These are phyloP conservation scores for Phascolomyces articulosus DNA, from an alignment of 371 early-diverging fungal genomes.

Conservation along the genomic window DNA sequence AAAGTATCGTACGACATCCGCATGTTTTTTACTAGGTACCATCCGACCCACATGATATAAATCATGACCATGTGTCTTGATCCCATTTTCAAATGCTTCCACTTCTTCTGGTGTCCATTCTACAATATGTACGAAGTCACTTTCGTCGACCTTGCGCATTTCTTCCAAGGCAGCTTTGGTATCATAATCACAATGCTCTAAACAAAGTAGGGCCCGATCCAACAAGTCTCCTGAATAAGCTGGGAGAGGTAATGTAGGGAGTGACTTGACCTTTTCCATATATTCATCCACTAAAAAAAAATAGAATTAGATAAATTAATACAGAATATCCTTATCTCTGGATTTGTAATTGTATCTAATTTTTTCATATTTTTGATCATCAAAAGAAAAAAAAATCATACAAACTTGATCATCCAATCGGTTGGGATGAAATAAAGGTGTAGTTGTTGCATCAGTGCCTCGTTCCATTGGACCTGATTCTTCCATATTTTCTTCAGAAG, in stretches of 20 bases:
- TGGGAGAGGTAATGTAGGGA: conserved; percentile 43
- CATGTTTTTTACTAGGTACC: conserved; percentile 62
- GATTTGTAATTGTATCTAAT: too few relatives aligned
- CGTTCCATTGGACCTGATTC: conserved; percentile 18
- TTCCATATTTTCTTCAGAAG: conserved; percentile 2
- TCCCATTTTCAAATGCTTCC: conserved; percentile 68
- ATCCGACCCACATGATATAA: conserved; percentile 61
- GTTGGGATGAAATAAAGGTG: conserved; percentile 39
- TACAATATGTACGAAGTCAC: conserved; percentile 53
- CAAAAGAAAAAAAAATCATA: conserved; percentile 2
- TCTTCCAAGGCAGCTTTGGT: conserved; percentile 56
- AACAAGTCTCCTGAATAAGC: conserved; percentile 58
- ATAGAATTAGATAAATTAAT: not conserved
- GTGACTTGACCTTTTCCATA: conserved; percentile 42
- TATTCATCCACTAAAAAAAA: conserved; percentile 48
- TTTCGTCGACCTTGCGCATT: conserved; percentile 49
- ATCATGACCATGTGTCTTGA: conserved; percentile 75
- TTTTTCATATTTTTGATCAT: too few relatives aligned
- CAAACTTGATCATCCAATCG: conserved; percentile 44
- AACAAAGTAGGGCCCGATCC: conserved; percentile 63
- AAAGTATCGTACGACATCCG: conserved; percentile 70
- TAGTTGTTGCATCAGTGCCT: conserved; percentile 56
- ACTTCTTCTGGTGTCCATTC: conserved; percentile 67
- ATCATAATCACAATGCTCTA: conserved; percentile 62
- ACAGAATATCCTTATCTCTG: too few relatives aligned